These are phyloP conservation scores for Aspergillus avenaceus DNA, from an alignment of 495 filamentous ascomycete genomes.

Conservation along the genomic window DNA sequence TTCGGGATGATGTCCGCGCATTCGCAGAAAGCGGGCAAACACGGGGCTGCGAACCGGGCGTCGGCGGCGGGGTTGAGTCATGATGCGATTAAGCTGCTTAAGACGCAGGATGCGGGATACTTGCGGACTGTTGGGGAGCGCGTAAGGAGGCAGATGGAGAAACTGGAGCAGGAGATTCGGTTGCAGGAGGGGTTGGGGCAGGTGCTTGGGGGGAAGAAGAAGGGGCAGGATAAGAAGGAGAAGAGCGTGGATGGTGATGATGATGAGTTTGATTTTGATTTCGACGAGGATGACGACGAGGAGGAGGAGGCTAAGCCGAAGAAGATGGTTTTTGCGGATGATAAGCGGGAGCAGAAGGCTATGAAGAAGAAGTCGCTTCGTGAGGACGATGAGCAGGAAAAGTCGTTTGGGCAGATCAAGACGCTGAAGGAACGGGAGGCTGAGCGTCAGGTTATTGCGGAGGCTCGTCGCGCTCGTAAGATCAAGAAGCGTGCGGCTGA, in stretches of 20 bases:
- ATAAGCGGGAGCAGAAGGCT: slow-evolving; percentile 44
- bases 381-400: slow-evolving; percentile 27
- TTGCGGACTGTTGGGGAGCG: slow-evolving; percentile 63
- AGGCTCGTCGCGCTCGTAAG: slow-evolving; percentile 42
- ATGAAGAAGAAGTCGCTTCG: slow-evolving; percentile 22
- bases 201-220: slow-evolving; percentile 23
- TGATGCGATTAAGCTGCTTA: slow-evolving; percentile 79
- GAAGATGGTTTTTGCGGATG: slow-evolving; percentile 57
- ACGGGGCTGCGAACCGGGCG: slow-evolving; percentile 47
- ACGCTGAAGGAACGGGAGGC: slow-evolving; percentile 37
- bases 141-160: slow-evolving; percentile 56
- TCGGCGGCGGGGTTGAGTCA: slow-evolving; percentile 45
- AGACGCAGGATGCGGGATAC: slow-evolving; percentile 95
- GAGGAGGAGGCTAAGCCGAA: slow-evolving; percentile 21
- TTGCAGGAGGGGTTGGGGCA: slow-evolving; percentile 34
- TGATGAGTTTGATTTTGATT: slow-evolving; percentile 25
- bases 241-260: slow-evolving; percentile 26
- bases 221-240: slow-evolving; percentile 20
- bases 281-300: slow-evolving; percentile 11
- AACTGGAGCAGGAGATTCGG: slow-evolving; percentile 50
- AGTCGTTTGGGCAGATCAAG: slow-evolving; percentile 30
- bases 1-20: slow-evolving; percentile 76
- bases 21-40: slow-evolving; percentile 51
- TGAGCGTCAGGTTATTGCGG: slow-evolving; percentile 36
- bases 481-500: slow-evolving; percentile 47